Conservation (phyloP, 2,329 filamentous ascomycete genomes). For the Aspergillus quadricinctus region DNA sequence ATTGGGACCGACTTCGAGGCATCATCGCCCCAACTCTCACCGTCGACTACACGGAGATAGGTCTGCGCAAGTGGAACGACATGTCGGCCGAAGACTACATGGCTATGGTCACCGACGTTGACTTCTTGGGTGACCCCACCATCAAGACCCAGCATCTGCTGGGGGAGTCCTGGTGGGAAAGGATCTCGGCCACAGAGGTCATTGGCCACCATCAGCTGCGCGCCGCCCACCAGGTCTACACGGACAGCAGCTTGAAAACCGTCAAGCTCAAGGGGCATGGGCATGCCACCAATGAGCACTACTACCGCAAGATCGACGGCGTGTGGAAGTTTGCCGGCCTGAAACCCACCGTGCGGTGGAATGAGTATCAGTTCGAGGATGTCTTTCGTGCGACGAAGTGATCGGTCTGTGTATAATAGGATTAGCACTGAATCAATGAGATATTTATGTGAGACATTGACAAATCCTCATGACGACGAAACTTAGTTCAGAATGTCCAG, state of each 20-base stretch:
- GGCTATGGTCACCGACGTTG: constrained; percentile 53
- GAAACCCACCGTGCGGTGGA: constrained; percentile 53
- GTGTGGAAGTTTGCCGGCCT: constrained; percentile 60
- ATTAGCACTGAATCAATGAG: neutral
- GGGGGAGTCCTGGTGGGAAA: constrained; percentile 56
- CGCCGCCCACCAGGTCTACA: constrained; percentile 60
- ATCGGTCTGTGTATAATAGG: neutral
- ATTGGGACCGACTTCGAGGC: constrained; percentile 37
- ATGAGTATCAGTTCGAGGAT: constrained; percentile 32
- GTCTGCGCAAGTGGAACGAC: constrained; percentile 56
- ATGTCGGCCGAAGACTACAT: constrained; percentile 62
- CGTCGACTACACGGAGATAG: constrained; percentile 66
- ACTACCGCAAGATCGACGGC: constrained; percentile 56
- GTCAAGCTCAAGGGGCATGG: constrained; percentile 58
- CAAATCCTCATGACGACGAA: no score
- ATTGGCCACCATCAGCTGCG: constrained; percentile 59
- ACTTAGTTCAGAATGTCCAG: no score
- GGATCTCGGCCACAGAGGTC: constrained; percentile 54
- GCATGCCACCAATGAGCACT: constrained; percentile 55
- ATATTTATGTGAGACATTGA: no score
- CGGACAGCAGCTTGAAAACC: constrained; percentile 43
- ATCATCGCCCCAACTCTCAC: constrained; percentile 41
- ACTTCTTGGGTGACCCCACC: constrained; percentile 58
- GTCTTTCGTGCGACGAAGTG: neutral
- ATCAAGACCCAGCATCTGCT: constrained; percentile 64